phyloP scores from a whole-genome alignment of 2,329 filamentous ascomycete species.

The Lecanicillium sp. region DNA sequence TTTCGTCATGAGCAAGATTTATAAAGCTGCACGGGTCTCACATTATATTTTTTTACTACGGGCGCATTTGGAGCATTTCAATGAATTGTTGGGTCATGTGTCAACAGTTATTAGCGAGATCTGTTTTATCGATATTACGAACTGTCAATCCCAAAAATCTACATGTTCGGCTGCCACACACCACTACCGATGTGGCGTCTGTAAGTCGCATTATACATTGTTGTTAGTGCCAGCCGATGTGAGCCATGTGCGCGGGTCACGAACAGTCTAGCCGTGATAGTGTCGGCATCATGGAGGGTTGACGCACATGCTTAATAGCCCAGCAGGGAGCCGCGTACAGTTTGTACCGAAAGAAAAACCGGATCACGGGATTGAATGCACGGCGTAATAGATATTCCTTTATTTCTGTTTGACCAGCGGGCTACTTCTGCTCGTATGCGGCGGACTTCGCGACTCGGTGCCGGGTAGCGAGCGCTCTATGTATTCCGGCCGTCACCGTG shows the following conservation, averaged over 20 bases:
- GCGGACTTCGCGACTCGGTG: not conserved
- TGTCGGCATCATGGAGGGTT: not conserved
- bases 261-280: not conserved
- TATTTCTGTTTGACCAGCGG: not conserved
- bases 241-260: slow-evolving; percentile 13
- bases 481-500: slow-evolving; percentile 3
- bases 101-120: too few relatives aligned
- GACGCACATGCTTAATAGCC: not conserved
- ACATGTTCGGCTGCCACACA: not conserved
- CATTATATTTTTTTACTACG: too few relatives aligned
- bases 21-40: too few relatives aligned
- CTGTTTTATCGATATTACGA: too few relatives aligned
- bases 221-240: too few relatives aligned
- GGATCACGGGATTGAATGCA: slow-evolving; percentile 1
- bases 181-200: slow-evolving; percentile 1
- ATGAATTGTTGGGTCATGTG: too few relatives aligned
- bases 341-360: not conserved
- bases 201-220: not conserved
- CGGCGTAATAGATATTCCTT: not conserved
- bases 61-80: not conserved
- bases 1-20: slow-evolving; percentile 4
- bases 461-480: slow-evolving; percentile 1
- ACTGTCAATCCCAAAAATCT: too few relatives aligned
- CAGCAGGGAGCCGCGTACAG: too few relatives aligned
- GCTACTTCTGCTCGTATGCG: too few relatives aligned